These are phyloP conservation scores for Leptosphaerulina australis DNA, from an alignment of 2,329 filamentous ascomycete species.

Conservation along the genomic window DNA sequence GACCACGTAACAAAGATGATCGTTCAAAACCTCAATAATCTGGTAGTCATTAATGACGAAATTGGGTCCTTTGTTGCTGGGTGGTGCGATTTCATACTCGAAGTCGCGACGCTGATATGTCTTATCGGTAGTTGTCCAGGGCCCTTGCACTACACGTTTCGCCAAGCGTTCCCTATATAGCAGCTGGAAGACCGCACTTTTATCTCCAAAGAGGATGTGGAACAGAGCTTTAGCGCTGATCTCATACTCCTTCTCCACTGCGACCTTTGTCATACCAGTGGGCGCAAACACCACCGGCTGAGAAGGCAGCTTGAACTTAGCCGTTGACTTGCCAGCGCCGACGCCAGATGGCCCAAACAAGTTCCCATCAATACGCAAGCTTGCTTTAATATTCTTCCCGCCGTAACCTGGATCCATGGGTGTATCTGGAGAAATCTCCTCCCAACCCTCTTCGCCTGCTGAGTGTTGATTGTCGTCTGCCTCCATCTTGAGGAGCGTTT, in stretches of 20 bases:
- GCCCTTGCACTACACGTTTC: constrained; percentile 74
- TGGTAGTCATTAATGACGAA: constrained; percentile 78
- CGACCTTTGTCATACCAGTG: constrained; percentile 75
- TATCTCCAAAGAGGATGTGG: constrained; percentile 95
- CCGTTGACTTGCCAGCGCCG: constrained; percentile 55
- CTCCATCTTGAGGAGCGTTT: constrained; percentile 76
- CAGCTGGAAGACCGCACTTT: constrained; percentile 90
- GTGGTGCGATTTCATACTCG: constrained; percentile 72
- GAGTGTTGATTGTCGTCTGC: constrained; percentile 61
- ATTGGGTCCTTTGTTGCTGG: constrained; percentile 33
- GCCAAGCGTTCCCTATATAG: constrained; percentile 73
- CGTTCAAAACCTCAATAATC: constrained; percentile 71
- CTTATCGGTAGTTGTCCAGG: constrained; percentile 76
- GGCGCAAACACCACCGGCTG: constrained; percentile 85
- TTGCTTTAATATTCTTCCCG: constrained; percentile 60
- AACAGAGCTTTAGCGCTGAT: constrained; percentile 94
- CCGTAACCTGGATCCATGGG: constrained; percentile 61
- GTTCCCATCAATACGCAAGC: constrained; percentile 67
- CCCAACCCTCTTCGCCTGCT: constrained; percentile 87
- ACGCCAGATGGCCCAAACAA: constrained; percentile 56
- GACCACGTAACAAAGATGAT: constrained; percentile 69
- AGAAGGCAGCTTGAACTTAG: constrained; percentile 80
- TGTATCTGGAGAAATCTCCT: constrained; percentile 71
- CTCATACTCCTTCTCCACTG: constrained; percentile 82
- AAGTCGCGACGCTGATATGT: constrained; percentile 79